A percentile compares a stretch with the other conserved stretches of the same genome.
These are phyloP conservation scores for Mucor velutinosus DNA, from an alignment of 371 early-diverging fungal genomes.

Conservation along the genomic window DNA sequence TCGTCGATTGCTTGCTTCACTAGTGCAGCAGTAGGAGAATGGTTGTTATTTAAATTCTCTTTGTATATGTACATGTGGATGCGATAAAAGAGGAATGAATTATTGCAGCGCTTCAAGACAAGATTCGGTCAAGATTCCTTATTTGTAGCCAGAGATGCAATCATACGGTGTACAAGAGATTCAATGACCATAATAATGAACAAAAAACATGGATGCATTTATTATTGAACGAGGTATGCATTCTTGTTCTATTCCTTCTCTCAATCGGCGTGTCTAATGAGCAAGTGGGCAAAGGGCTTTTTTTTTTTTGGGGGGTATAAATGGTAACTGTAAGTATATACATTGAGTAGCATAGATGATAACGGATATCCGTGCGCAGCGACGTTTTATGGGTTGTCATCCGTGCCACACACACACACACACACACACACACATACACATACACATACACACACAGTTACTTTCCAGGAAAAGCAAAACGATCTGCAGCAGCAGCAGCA, in stretches of 20 bases:
- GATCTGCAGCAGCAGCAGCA: background rate
- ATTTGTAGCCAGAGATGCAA: background rate
- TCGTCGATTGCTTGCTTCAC: background rate
- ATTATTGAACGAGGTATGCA: slow-evolving; percentile 51
- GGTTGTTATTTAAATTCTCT: slow-evolving; percentile 1
- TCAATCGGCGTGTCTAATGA: background rate
- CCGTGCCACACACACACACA: background rate
- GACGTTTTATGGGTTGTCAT: background rate
- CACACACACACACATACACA: background rate
- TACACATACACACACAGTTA: background rate
- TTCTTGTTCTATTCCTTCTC: slow-evolving; percentile 15
- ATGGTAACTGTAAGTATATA: background rate
- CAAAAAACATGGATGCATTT: slow-evolving; percentile 40
- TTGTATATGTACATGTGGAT: background rate
- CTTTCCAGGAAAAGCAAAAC: background rate
- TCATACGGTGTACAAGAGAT: background rate
- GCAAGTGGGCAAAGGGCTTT: background rate
- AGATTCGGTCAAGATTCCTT: background rate
- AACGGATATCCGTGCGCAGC: background rate
- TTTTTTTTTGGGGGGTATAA: background rate
- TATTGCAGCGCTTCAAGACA: background rate
- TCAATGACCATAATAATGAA: background rate
- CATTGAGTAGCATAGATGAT: too few relatives aligned
- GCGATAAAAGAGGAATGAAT: background rate
- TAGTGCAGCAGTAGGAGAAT: background rate